A percentile compares a stretch with the other conserved stretches of the same genome.
Conservation (phyloP, 306 rosid species). For the Parietaria judaica region DNA sequence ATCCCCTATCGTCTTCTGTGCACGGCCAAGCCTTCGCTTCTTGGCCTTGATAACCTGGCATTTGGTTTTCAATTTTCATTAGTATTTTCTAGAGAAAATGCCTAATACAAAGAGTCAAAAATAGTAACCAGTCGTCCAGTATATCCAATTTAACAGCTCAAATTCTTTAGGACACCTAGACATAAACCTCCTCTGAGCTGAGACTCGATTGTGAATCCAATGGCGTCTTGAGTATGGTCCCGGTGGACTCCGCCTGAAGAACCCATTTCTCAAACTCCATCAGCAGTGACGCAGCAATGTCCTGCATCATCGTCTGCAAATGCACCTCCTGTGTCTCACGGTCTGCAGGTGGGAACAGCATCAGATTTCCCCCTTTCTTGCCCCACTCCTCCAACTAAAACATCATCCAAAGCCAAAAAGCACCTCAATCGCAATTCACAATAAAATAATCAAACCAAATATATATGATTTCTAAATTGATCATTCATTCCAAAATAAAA, state of each 20-base stretch:
- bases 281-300: constrained; percentile 76
- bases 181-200: constrained; percentile 99
- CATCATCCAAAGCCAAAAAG: background rate
- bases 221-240: constrained; percentile 94
- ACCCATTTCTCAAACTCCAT: constrained; percentile 99
- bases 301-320: constrained; percentile 94
- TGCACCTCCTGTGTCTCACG: constrained; percentile 73
- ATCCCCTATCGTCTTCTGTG: constrained; percentile 95
- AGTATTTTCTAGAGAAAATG: constrained; percentile 14
- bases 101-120: background rate
- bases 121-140: background rate
- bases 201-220: constrained; percentile 99
- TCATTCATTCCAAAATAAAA: no score
- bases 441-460: background rate
- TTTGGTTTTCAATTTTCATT: background rate
- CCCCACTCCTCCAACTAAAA: constrained; percentile 85
- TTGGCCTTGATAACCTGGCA: constrained; percentile 90
- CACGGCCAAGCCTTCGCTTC: constrained; percentile 93
- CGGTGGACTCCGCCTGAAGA: constrained; percentile 91
- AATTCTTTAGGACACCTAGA: constrained; percentile 81
- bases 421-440: constrained; percentile 5
- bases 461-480: background rate
- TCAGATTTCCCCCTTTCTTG: constrained; percentile 62
- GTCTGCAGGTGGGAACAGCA: constrained; percentile 95
- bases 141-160: constrained; percentile 2